Base-by-base conservation (phyloP, 2,329 filamentous ascomycete species). In the Beauveria australis region DNA sequence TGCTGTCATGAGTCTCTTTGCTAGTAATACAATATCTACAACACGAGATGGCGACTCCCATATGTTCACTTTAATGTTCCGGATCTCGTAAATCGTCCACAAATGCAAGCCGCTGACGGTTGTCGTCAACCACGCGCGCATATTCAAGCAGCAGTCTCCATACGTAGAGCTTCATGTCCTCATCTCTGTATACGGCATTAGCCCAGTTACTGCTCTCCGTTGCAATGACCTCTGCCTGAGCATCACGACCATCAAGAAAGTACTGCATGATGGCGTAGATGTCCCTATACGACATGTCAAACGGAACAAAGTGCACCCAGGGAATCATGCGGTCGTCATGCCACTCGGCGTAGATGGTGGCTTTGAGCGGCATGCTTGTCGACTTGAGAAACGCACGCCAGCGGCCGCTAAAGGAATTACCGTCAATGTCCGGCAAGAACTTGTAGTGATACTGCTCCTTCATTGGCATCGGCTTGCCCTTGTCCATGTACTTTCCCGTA, bases 231-330 rank as follows among this genome's bases (percentile, higher is more conserved):
- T 74, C 72, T 1, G 81, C 83, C 26, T 52, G 14, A 28, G 73
- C 71, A 5, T 72, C 67, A 64, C 84, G 81, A n/a, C 53, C 24
- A 26, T 67, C 68, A 3, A 80, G 79, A 65, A 86, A 85, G 66
- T 83, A 44, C 6, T 44, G 6, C 18, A 44, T 44, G 1, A 44
- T 19, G 3, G n/a, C 43, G n/a, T 44, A 44, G 9, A 86, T 65
- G 44, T 87, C 85, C 59, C 79, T 72, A 63, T 81, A 85, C 1
- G 77, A 76, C 64, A 82, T 83, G 65, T 86, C 81, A 70, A 87
- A 76, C 5, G 85, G 85, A 0, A 84, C 79, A 65, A 85, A 88
- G 68, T 88, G 85, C 59, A 77, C 74, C 85, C 84, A 88, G 0
- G 83, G 78, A 14, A 84, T 73, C 0, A 88, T 71, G 4, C 84